These are phyloP conservation scores for Hibiscus syriacus DNA, from an alignment of 345 rosid species.

Conservation along the genomic window DNA sequence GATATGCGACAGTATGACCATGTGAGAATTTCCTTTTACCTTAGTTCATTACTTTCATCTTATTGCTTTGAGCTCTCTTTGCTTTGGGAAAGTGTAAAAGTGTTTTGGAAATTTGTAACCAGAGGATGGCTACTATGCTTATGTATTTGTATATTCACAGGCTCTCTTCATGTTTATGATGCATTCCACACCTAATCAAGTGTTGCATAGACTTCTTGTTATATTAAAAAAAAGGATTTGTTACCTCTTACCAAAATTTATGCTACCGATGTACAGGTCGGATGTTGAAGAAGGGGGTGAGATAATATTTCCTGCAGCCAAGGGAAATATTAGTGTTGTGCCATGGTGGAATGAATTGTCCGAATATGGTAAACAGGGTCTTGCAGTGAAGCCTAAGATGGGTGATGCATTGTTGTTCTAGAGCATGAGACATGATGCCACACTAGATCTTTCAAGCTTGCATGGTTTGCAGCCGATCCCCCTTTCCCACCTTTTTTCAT, in stretches of 20 bases:
- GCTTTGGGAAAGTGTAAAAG: no score
- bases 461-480: slow-evolving; percentile 47
- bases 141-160: slow-evolving; percentile 68
- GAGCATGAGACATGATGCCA: slow-evolving; percentile 90
- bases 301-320: no score
- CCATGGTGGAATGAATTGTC: slow-evolving; percentile 81
- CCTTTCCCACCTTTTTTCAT: background rate
- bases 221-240: no score
- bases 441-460: slow-evolving; percentile 75
- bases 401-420: slow-evolving; percentile 79
- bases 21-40: no score
- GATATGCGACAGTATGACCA: no score
- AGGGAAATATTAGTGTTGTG: slow-evolving; percentile 51
- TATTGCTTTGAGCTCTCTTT: no score
- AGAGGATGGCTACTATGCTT: slow-evolving; percentile 83
- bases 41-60: no score
- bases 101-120: no score
- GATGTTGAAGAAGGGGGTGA: no score
- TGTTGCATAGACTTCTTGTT: background rate
- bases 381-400: no score
- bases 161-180: background rate
- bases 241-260: no score
- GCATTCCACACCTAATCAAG: background rate
- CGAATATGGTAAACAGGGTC: slow-evolving; percentile 74
- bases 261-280: no score